These are phyloP conservation scores for Eutreptiella sp. DNA, from an alignment of 208 protist species.

Conservation along the genomic window DNA sequence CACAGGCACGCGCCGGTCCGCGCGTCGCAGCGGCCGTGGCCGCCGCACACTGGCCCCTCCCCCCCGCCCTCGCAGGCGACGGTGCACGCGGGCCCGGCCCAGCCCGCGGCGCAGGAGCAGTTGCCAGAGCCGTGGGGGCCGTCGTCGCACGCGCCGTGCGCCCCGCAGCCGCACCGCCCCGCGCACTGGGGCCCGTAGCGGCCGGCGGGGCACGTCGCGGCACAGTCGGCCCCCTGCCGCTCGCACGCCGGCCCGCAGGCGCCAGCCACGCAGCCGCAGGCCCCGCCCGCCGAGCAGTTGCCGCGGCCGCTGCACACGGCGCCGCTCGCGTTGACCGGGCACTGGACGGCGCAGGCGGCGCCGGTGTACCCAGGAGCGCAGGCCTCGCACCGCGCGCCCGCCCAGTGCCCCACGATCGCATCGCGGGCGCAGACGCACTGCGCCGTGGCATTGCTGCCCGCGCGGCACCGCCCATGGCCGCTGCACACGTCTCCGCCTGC, in stretches of 20 bases:
- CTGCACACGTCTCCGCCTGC: not conserved
- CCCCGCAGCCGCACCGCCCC: no score
- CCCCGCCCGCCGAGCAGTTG: no score
- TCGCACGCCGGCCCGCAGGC: no score
- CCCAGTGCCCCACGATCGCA: no score
- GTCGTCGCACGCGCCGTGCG: conserved; percentile 15
- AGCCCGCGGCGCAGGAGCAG: conserved; percentile 9
- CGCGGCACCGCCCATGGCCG: not conserved
- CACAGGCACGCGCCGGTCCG: not conserved
- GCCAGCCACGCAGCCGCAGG: no score
- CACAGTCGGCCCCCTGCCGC: no score
- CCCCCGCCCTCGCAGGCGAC: not conserved
- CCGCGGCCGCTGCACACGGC: no score
- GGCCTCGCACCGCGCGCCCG: no score
- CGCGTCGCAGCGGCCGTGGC: conserved; percentile 1
- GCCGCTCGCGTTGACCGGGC: conserved; percentile 19
- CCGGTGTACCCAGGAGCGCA: conserved; percentile 12
- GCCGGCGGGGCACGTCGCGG: no score
- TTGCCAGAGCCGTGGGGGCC: conserved; percentile 13
- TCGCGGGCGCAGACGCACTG: not conserved
- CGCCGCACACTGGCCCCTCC: no score
- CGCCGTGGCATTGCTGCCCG: not conserved
- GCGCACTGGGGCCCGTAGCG: conserved; percentile 10
- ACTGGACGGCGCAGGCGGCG: conserved; percentile 4
- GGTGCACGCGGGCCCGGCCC: conserved; percentile 1